Evolutionary conservation across 2,329 filamentous ascomycete genomes (phyloP), one percentile per base, ranked within the genome.

Genomic region (Reticulascus tulasneorum): DNA sequence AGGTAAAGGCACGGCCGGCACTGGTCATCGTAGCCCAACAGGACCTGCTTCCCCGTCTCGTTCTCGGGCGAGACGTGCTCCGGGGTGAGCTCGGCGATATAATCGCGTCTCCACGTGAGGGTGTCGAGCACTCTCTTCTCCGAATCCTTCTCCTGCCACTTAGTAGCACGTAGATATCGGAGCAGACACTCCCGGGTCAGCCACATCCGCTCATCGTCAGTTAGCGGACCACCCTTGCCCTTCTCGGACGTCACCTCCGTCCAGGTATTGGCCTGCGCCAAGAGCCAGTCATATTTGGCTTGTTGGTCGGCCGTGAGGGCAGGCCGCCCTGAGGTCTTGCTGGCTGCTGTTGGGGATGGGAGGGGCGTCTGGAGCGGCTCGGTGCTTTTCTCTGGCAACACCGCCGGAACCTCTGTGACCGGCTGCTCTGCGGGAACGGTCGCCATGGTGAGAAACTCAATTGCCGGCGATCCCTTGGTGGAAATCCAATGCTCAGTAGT

Each of bases 51-150:
- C 48, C 93, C 93, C 9, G 91, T 97, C 67, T 91, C 89, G 60
- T 96, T 94, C 69, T 98, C 93, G 10, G 86, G 80, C 1, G 85
- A 88, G 53, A 97, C 91, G 64, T 94, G 85, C 8, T 96, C 90
- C 9, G 84, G 72, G 0, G 87, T 90, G 54, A 89, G 77, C 42
- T 86, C 78, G 38, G 94, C 72, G 30, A 88, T 89, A 55, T 94
- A 98, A 55, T 95, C 89, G 37, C 91, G 77, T 29, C 93, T 80
- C 93, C 93, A 98, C 42, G 78, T 75, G 38, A 97, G 66, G 0
- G 91, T 96, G 28, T 77, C 77, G 48, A 83, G 79, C 25, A 97
- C 63, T n/a, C 93, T 84, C 56, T 83, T 84, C 48, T 83, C 75
- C 8, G 93, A 80, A 30, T 91, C 80, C 27, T 78, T 66, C 32